Evolutionary conservation across 106 monocot species (phyloP).

Genomic region (Posidonia australis): DNA sequence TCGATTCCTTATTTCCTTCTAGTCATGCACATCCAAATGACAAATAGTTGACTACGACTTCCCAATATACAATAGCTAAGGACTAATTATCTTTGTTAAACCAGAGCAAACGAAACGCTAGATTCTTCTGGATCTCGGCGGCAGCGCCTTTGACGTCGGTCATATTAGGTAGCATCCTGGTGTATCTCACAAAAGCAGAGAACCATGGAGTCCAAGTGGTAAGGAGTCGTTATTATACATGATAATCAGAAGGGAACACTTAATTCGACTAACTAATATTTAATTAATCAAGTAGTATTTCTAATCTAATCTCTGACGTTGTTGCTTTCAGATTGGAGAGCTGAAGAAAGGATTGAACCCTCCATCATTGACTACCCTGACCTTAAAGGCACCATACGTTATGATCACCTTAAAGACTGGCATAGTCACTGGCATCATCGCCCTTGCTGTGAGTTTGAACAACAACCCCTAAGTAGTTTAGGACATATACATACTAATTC

Average conservation of each 20-base stretch:
- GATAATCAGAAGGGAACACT: too few relatives aligned
- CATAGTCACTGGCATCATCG: constrained; percentile 19
- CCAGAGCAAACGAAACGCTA: constrained; percentile 23
- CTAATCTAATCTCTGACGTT: background rate
- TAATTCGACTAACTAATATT: too few relatives aligned
- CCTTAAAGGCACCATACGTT: constrained; percentile 8
- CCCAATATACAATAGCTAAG: too few relatives aligned
- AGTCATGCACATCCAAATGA: too few relatives aligned
- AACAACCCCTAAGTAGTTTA: too few relatives aligned
- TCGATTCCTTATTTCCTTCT: too few relatives aligned
- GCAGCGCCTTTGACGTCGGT: constrained; percentile 24
- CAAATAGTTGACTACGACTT: too few relatives aligned
- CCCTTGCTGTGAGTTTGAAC: constrained; percentile 17
- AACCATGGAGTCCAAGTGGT: constrained; percentile 29
- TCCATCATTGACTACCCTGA: constrained; percentile 14
- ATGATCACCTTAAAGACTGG: constrained; percentile 19
- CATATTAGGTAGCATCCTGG: constrained; percentile 19
- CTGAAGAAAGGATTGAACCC: constrained; percentile 27
- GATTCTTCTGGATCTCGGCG: constrained; percentile 24
- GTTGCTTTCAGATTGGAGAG: constrained; percentile 16
- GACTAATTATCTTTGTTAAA: too few relatives aligned
- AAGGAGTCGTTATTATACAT: too few relatives aligned
- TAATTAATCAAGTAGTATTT: too few relatives aligned
- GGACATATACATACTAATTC: too few relatives aligned
- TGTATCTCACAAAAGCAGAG: constrained; percentile 23